These are phyloP conservation scores for Gossypium raimondii DNA, from an alignment of 345 rosid species.

Conservation along the genomic window DNA sequence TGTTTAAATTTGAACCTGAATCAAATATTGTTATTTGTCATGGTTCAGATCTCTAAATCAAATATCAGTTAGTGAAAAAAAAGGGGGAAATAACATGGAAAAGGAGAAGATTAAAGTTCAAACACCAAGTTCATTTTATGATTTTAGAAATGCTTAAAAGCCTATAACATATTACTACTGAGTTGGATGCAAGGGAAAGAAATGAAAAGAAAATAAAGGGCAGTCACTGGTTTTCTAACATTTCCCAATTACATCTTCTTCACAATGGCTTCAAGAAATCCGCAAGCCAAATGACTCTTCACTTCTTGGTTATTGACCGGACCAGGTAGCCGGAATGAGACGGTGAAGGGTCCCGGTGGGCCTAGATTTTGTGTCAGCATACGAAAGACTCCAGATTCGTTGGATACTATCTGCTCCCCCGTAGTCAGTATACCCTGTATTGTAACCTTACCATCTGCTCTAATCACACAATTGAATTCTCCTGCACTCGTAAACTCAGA, in stretches of 20 bases:
- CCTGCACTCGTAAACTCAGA: slow-evolving; percentile 38
- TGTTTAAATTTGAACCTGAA: no score
- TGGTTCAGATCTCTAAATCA: no score
- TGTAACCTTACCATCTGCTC: slow-evolving; percentile 53
- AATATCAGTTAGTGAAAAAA: no score
- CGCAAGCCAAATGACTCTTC: slow-evolving; percentile 45
- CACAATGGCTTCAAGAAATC: slow-evolving; percentile 46
- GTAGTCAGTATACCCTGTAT: slow-evolving; percentile 69
- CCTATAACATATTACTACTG: not conserved
- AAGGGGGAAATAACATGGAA: no score
- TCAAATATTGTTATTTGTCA: no score
- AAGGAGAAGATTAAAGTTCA: no score
- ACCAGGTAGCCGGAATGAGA: slow-evolving; percentile 70
- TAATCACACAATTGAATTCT: slow-evolving; percentile 62
- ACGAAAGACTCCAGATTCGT: slow-evolving; percentile 48
- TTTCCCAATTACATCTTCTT: not conserved
- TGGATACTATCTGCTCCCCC: slow-evolving; percentile 64
- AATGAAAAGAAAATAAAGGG: not conserved
- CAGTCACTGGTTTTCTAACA: not conserved
- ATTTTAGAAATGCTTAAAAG: not conserved
- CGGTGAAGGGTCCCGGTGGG: slow-evolving; percentile 70
- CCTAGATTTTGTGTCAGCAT: slow-evolving; percentile 67
- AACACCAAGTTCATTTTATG: not conserved
- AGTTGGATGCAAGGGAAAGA: not conserved
- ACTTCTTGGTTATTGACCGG: slow-evolving; percentile 55